Evolutionary conservation across 768 basidiomycete species (phyloP), one percentile per base, ranked within the genome.

Genomic region (Boletus reticuloceps): DNA sequence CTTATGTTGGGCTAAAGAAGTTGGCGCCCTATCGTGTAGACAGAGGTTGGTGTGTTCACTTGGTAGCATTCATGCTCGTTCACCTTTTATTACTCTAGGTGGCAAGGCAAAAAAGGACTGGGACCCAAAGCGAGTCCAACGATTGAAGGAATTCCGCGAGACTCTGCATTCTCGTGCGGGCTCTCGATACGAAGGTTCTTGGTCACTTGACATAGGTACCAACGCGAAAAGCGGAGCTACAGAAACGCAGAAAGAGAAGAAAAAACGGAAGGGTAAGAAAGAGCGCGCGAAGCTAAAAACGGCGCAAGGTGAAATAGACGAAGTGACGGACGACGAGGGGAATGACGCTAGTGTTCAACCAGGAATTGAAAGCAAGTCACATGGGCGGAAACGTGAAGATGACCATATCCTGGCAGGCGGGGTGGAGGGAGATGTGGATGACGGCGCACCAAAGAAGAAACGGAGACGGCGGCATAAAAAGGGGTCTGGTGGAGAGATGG

Each of bases 1-100:
- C 90, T 54, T 93, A 93, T 71, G 82, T 96, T 73, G 83, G 88
- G 42, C 77, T 98, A 63, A 96, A 92, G 74, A 89, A 89, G 69
- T 81, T 92, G 60, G 97, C 96, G 16, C 92, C 97, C 7, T 98
- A 98, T 70, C 84, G 91, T 41, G 77, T 82, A 44, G 79, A 81
- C 29, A 76, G 71, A 62, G 57, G 67, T 63, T 25, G 10, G 63
- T 53, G 27, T 27, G 36, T 13, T 25, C 72, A 65, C 45, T 50
- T 22, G 9, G n/a, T 14, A 4, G 11, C 11, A 9, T 6, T 13
- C 13, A 17, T 53, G 12, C 13, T 5, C 12, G 17, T 42, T 48
- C 36, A 48, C 36, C 49, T 4, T 13, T 7, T 2, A 45, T 38
- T n/a, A 13, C 4, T 49, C 36, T 31, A 71, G 66, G 46, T 22